Evolutionary conservation across 2,329 filamentous ascomycete genomes (phyloP).

Genomic region (Aspergillus transmontanensis): DNA sequence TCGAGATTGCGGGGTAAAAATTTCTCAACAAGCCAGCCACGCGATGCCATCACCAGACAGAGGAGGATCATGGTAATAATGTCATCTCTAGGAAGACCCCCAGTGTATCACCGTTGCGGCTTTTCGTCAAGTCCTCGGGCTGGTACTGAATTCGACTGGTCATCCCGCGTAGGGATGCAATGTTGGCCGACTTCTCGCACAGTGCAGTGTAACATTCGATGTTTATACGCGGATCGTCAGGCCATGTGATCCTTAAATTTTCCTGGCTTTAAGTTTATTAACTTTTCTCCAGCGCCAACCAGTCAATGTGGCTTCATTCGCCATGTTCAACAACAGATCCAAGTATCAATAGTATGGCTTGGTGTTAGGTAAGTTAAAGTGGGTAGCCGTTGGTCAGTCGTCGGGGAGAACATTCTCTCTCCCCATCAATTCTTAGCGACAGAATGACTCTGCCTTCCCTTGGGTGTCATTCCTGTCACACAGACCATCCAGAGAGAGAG

Average conservation of each 20-base stretch:
- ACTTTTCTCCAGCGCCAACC: not conserved
- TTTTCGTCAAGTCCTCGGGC: constrained; percentile 6
- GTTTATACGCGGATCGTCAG: not conserved
- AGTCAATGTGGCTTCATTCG: not conserved
- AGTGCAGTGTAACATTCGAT: constrained; percentile 5
- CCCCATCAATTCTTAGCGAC: not conserved
- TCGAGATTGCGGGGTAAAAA: constrained; percentile 14
- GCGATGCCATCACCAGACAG: constrained; percentile 22
- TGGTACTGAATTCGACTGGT: not conserved
- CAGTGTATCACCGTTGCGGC: constrained; percentile 2
- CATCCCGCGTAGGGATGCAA: not conserved
- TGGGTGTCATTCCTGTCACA: not conserved
- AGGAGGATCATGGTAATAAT: constrained; percentile 6
- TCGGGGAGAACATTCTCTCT: not conserved
- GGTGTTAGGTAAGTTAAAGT: not conserved
- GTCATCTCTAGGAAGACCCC: not conserved
- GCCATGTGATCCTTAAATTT: constrained; percentile 7
- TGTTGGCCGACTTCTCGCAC: constrained; percentile 1
- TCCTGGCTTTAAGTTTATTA: not conserved
- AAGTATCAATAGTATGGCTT: not conserved
- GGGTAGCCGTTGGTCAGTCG: not conserved
- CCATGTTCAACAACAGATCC: not conserved
- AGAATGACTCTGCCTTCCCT: not conserved
- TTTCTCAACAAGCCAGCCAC: constrained; percentile 16
- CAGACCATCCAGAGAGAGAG: not conserved